Evolutionary conservation across 2,329 filamentous ascomycete genomes (phyloP), one percentile per base, ranked within the genome.

Genomic region (Myriosclerotinia curreyana): DNA sequence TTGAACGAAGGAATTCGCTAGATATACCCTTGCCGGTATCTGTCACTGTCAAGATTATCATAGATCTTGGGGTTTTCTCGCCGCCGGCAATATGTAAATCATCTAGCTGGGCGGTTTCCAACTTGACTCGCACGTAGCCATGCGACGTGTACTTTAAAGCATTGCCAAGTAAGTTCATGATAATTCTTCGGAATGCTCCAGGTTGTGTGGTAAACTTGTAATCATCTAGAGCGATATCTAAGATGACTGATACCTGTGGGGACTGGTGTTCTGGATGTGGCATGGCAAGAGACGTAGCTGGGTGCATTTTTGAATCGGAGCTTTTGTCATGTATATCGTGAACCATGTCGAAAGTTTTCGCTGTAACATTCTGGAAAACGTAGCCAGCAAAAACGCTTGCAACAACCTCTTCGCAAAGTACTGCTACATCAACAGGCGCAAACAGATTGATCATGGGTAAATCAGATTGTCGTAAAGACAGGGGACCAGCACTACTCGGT

Each of bases 11-110:
- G 67, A 86, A 90, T n/a, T 88, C 83, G 22, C 82, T 78, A 0
- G 83, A 84, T 65, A 90, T 90, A 5, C 87, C 87, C 66, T 83
- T 83, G 1, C 87, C 87, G 0, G 90, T 92, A 71, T 95, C 91
- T 67, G 85, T 83, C 25, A 95, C 88, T 40, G 89, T 86, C 66
- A 95, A 89, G 2, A 80, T 80, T 46, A 86, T 74, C 40, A 68
- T 65, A 20, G 69, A 69, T 51, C 72, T 66, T 5, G 71, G 66
- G 11, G 71, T 64, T 12, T 51, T 17, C 25, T 73, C 70, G 34
- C 60, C 62, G 9, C 68, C 66, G 22, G 53, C 17, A 12, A 63
- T 67, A 8, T 66, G 46, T 2, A 71, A 65, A 64, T 71, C 69
- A 31, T 72, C 73, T 66, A 75, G 71, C 28, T 72, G 66, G 8